phyloP scores from a whole-genome alignment of 148 eudicot species.

The Fagopyrum homotropicum region DNA sequence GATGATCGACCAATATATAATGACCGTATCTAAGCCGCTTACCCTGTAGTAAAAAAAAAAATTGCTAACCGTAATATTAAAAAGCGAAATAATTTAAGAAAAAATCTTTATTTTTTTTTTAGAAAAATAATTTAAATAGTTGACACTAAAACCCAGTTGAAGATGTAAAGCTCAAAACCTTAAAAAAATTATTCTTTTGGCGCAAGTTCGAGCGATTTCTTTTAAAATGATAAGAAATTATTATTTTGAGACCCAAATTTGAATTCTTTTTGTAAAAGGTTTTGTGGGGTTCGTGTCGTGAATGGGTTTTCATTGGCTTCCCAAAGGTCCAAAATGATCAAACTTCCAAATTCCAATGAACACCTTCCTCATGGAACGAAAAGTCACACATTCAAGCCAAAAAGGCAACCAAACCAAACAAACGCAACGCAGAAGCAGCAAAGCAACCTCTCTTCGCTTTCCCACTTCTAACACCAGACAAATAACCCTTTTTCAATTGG shows the following conservation, averaged over 20 bases:
- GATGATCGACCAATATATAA: no score
- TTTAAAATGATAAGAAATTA: neutral
- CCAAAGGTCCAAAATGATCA: constrained; percentile 9
- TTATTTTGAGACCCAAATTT: neutral
- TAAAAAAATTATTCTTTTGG: neutral
- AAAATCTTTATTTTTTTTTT: no score
- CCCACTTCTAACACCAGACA: neutral
- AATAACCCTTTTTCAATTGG: neutral
- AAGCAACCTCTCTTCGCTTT: neutral
- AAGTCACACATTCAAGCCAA: neutral
- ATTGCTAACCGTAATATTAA: neutral
- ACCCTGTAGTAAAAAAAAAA: no score
- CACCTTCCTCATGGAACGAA: constrained; percentile 3
- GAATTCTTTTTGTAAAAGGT: neutral
- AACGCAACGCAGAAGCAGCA: neutral
- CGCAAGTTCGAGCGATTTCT: constrained; percentile 5
- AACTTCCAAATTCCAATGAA: constrained; percentile 9
- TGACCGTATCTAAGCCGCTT: no score
- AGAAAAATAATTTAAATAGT: neutral
- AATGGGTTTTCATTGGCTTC: neutral
- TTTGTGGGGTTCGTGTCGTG: neutral
- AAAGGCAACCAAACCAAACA: neutral
- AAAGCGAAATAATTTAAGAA: neutral
- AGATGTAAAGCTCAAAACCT: neutral
- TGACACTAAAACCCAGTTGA: neutral